A percentile compares a stretch with the other conserved stretches of the same genome.
phyloP scores from a whole-genome alignment of 2,329 filamentous ascomycete genomes.

The Aspergillus tanneri region DNA sequence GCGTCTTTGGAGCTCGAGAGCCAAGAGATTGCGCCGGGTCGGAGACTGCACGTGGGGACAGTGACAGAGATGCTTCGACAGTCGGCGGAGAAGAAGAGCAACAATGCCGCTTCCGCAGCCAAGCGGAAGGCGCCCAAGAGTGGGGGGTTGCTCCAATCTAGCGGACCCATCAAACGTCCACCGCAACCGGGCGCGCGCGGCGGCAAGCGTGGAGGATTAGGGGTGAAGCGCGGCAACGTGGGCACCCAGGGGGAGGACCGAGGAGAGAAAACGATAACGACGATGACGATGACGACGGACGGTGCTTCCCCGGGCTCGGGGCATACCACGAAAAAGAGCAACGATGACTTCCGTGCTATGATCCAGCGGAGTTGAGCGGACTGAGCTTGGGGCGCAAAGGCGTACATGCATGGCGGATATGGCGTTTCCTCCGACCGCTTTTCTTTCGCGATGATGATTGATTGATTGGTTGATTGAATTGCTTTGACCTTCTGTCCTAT shows the following conservation, averaged over 20 bases:
- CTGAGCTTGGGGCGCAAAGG: conserved; percentile 20
- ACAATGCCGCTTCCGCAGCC: conserved; percentile 36
- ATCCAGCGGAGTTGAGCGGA: conserved; percentile 43
- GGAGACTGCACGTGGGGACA: conserved; percentile 49
- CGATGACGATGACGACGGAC: conserved; percentile 29
- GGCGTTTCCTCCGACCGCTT: conserved; percentile 24
- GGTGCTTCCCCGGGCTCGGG: conserved; percentile 14
- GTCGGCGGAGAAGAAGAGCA: conserved; percentile 42
- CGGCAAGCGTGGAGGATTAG: conserved; percentile 51
- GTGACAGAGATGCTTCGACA: conserved; percentile 52
- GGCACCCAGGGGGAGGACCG: conserved; percentile 24
- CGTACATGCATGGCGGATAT: conserved; percentile 29
- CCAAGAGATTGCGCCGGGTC: conserved; percentile 45
- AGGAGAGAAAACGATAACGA: conserved; percentile 27
- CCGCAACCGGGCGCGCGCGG: conserved; percentile 43
- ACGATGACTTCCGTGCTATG: conserved; percentile 59
- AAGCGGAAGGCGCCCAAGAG: conserved; percentile 38
- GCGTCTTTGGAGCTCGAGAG: conserved; percentile 49
- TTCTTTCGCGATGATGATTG: conserved; percentile 13
- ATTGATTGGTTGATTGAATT: conserved; percentile 7
- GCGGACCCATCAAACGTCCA: conserved; percentile 46
- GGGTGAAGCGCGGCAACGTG: conserved; percentile 43
- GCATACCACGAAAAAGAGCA: conserved; percentile 50
- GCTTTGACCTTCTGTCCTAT: conserved; percentile 15
- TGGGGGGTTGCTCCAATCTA: conserved; percentile 29